These are phyloP conservation scores for Paraconiothyrium brasiliense DNA, from an alignment of 2,329 filamentous ascomycete genomes.

Conservation along the genomic window DNA sequence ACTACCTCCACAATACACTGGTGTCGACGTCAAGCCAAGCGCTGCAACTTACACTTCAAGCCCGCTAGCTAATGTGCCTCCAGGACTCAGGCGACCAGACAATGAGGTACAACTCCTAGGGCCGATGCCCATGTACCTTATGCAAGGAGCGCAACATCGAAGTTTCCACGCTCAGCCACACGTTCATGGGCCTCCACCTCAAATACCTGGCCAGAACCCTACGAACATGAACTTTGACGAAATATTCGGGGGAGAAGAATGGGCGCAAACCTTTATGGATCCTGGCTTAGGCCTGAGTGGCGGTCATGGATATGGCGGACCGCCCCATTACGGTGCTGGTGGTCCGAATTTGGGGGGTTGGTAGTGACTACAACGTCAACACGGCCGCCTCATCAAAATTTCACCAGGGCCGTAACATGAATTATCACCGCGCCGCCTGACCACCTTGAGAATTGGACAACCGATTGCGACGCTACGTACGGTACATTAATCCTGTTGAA, in stretches of 20 bases:
- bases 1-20: conserved; percentile 32
- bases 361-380: conserved; percentile 19
- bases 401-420: no score
- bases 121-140: conserved; percentile 75
- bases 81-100: conserved; percentile 53
- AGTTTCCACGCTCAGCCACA: conserved; percentile 38
- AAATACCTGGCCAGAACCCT: conserved; percentile 28
- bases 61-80: conserved; percentile 27
- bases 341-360: conserved; percentile 32
- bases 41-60: conserved; percentile 34
- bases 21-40: conserved; percentile 41
- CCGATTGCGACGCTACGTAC: background rate
- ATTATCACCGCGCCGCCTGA: background rate
- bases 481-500: background rate
- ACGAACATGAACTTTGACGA: conserved; percentile 48
- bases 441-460: background rate
- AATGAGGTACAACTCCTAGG: conserved; percentile 78
- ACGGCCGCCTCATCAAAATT: background rate
- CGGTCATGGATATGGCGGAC: conserved; percentile 31
- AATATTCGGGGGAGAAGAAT: conserved; percentile 51
- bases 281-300: conserved; percentile 41
- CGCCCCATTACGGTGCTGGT: conserved; percentile 29
- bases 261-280: conserved; percentile 51
- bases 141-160: conserved; percentile 58
- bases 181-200: conserved; percentile 27